A percentile compares a stretch with the other conserved stretches of the same genome.
Conservation (phyloP, 345 rosid genomes). For the Toxicodendron radicans region DNA sequence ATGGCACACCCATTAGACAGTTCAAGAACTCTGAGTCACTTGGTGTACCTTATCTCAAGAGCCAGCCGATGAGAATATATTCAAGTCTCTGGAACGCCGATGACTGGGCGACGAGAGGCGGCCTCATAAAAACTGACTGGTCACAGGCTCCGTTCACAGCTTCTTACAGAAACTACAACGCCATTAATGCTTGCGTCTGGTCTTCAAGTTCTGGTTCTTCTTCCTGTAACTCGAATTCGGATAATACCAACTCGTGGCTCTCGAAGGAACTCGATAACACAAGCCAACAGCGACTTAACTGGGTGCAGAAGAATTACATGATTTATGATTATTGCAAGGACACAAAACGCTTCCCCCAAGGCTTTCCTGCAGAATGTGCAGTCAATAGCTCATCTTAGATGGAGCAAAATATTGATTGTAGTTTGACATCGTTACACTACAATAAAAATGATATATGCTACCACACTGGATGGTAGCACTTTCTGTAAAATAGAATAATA, state of each 20-base stretch:
- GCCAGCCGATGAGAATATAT: constrained; percentile 41
- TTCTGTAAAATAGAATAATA: too few species aligned
- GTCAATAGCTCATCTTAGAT: not conserved
- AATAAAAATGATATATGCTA: too few species aligned
- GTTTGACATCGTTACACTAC: too few species aligned
- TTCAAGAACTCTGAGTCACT: constrained; percentile 46
- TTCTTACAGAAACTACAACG: constrained; percentile 40
- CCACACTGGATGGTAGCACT: too few species aligned
- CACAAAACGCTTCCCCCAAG: constrained; percentile 36
- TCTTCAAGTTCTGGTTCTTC: constrained; percentile 26
- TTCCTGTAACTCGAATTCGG: constrained; percentile 24
- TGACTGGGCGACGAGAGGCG: constrained; percentile 50
- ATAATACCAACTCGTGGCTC: constrained; percentile 20
- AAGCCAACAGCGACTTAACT: constrained; percentile 26
- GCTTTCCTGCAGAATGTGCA: constrained; percentile 30
- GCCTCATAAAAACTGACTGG: constrained; percentile 45
- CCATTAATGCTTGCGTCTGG: constrained; percentile 36
- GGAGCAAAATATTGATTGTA: too few species aligned
- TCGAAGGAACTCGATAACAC: constrained; percentile 27
- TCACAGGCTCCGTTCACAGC: constrained; percentile 47
- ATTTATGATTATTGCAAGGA: constrained; percentile 47
- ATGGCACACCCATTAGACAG: constrained; percentile 46
- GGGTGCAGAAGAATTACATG: constrained; percentile 48
- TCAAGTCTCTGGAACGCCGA: constrained; percentile 47
- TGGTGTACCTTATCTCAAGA: constrained; percentile 43